These are phyloP conservation scores for Colletotrichum tabaci DNA, from an alignment of 2,329 filamentous ascomycete species.

Conservation along the genomic window DNA sequence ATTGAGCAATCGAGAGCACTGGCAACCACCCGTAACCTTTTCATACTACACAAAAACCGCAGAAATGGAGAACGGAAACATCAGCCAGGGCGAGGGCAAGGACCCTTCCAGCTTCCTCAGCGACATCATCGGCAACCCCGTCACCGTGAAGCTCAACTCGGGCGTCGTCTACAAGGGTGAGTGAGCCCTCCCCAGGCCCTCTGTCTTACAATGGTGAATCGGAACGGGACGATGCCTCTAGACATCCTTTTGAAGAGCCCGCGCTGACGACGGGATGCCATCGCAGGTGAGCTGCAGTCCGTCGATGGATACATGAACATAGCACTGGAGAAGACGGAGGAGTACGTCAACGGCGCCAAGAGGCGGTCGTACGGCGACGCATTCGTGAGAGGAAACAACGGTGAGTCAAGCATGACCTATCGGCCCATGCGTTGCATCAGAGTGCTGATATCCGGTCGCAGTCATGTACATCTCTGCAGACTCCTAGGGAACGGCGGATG, in stretches of 20 bases:
- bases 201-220: no score
- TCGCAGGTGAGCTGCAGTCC: constrained; percentile 89
- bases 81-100: constrained; percentile 79
- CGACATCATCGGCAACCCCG: constrained; percentile 93
- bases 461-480: constrained; percentile 82
- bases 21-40: background rate
- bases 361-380: constrained; percentile 91
- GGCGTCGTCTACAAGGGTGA: constrained; percentile 97
- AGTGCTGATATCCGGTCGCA: constrained; percentile 50
- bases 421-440: background rate
- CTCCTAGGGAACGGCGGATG: constrained; percentile 51
- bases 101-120: constrained; percentile 94
- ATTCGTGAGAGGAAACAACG: constrained; percentile 96
- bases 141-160: constrained; percentile 98
- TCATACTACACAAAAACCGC: background rate
- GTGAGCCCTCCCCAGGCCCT: constrained; percentile 36
- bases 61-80: constrained; percentile 82
- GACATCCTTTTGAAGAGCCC: constrained; percentile 38
- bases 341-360: constrained; percentile 89
- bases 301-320: constrained; percentile 99
- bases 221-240: background rate
- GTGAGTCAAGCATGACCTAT: constrained; percentile 62
- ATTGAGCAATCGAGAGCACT: background rate
- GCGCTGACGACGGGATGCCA: constrained; percentile 16
- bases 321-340: constrained; percentile 93